Conservation (phyloP, 768 basidiomycete genomes). For the Pulveroboletus sp. region DNA sequence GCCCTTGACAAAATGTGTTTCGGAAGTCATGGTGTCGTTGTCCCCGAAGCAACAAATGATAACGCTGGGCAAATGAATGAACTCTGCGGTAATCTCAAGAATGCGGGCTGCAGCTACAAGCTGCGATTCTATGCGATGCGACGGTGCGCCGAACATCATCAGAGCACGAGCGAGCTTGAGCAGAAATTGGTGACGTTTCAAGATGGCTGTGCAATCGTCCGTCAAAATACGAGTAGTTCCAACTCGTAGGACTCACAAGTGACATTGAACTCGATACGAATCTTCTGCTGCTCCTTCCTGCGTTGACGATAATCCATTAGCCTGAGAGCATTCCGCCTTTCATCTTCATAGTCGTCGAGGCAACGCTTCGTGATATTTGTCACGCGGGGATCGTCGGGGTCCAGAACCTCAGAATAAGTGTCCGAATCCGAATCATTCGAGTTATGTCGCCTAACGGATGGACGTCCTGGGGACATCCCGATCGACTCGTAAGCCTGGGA, state of each 20-base stretch:
- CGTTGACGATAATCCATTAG: constrained; percentile 68
- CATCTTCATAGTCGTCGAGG: constrained; percentile 58
- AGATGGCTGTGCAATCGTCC: constrained; percentile 50
- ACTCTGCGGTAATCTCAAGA: constrained; percentile 88
- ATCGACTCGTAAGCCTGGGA: constrained; percentile 16
- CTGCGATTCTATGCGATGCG: constrained; percentile 92
- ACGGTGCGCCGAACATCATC: constrained; percentile 91
- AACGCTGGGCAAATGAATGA: constrained; percentile 79
- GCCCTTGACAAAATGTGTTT: constrained; percentile 87
- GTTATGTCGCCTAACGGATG: constrained; percentile 32
- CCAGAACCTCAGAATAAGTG: constrained; percentile 51
- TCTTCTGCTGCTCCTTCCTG: constrained; percentile 60
- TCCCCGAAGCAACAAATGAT: constrained; percentile 91
- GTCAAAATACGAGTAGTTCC: constrained; percentile 1
- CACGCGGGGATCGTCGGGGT: constrained; percentile 71
- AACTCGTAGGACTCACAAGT: constrained; percentile 47
- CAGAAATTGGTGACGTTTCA: constrained; percentile 81
- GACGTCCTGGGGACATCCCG: constrained; percentile 8
- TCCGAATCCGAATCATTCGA: constrained; percentile 43
- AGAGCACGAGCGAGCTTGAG: constrained; percentile 82
- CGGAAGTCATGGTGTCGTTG: constrained; percentile 82
- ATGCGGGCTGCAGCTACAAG: constrained; percentile 85
- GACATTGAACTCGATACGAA: constrained; percentile 73
- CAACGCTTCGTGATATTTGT: constrained; percentile 52
- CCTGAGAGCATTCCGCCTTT: constrained; percentile 58